Evolutionary conservation across 2,329 filamentous ascomycete genomes (phyloP), one percentile per base, ranked within the genome.

Genomic region (Botrytis squamosa): DNA sequence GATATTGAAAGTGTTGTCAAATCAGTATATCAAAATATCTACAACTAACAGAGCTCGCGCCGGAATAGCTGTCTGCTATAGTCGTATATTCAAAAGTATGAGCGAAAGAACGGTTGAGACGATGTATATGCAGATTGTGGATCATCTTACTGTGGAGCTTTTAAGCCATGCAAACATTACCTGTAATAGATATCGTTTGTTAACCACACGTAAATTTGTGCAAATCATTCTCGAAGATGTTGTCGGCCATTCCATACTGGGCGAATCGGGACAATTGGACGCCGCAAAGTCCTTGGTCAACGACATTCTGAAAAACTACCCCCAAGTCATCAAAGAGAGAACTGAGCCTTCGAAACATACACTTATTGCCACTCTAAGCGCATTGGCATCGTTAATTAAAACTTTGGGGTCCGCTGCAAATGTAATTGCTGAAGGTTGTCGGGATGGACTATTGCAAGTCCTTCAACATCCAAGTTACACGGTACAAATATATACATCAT

Each of bases 381-480:
- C 94, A 1, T 84, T 98, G 9, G 89, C 92, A 1, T 92, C 93
- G 6, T 85, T 99, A 49, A 92, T 98, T 75, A 86, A 87, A 59
- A 92, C 89, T 0, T 86, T 99, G 6, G 95, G 95, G 5, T 95
- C 95, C 33, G 95, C 95, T 3, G 88, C 93, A 49, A 93, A 91
- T 75, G 86, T 85, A 71, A 90, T 98, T 78, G 92, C 94, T 12
- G 97, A 99, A 76, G 82, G 87, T 22, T 97, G 94, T 81, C 89
- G 95, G 68, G 96, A 99, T 81, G 92, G 92, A 6, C 85, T 99
- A 46, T 85, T 98, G 57, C 94, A 98, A 81, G 93, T 97, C 9
- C 85, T 98, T 40, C 93, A 97, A 78, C 96, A 99, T 82, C 94
- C 95, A 0, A 98, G 94, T 83, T 98, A 98, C 82, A 96, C 94